Conservation (phyloP, 768 basidiomycete genomes). For the Ramaria rubella region DNA sequence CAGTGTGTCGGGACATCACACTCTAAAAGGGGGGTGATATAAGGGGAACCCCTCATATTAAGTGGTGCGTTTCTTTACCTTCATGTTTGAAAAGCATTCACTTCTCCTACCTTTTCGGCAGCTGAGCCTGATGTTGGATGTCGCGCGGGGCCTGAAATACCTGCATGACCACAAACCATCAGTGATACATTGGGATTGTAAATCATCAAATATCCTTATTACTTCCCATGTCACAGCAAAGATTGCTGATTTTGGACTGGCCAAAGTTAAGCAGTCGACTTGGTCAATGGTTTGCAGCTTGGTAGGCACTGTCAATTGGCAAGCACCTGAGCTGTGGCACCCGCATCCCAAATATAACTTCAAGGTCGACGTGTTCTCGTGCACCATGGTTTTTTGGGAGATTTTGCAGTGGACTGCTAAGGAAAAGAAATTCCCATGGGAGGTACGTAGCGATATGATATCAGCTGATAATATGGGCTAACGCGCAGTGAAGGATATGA, state of each 20-base stretch:
- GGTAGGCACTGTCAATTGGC: constrained; percentile 99
- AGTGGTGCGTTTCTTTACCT: constrained; percentile 48
- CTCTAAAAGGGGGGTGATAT: no score
- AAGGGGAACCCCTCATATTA: no score
- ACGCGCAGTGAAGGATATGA: constrained; percentile 62
- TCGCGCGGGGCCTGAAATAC: constrained; percentile 89
- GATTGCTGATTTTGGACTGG: constrained; percentile 97
- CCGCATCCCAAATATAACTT: constrained; percentile 98
- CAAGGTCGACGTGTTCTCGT: constrained; percentile 97
- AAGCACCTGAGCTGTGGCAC: constrained; percentile 97
- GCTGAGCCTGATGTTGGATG: constrained; percentile 91
- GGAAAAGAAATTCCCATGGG: constrained; percentile 95
- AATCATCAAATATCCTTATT: constrained; percentile 97
- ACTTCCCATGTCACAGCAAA: constrained; percentile 89
- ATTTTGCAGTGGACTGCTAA: constrained; percentile 89
- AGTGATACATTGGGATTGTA: constrained; percentile 97
- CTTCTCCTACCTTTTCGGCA: constrained; percentile 28
- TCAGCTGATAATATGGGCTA: constrained; percentile 1
- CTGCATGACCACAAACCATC: constrained; percentile 89
- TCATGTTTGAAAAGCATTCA: background rate
- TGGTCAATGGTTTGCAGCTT: constrained; percentile 95
- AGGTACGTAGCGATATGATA: constrained; percentile 42
- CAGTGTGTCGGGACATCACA: no score
- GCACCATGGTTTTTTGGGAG: constrained; percentile 98
- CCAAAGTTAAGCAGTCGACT: constrained; percentile 98